Conservation (phyloP, 1,139 yeast species). For the Geotrichum aggregatum region DNA sequence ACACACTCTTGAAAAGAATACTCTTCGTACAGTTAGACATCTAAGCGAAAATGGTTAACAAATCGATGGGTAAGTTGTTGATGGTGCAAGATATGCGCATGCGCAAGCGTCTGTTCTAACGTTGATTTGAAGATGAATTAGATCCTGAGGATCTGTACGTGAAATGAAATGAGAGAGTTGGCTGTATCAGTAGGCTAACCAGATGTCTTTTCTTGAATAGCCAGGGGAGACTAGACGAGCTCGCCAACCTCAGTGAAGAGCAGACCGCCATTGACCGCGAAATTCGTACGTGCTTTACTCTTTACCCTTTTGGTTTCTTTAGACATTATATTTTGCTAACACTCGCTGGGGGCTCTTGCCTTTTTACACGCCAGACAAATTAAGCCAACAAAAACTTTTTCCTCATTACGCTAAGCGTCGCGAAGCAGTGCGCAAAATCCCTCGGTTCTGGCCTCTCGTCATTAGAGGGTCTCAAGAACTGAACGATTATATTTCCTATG, state of each 20-base stretch:
- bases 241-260: conserved; percentile 14
- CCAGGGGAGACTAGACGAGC: conserved; percentile 11
- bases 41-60: no score
- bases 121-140: neutral
- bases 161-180: neutral
- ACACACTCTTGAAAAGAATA: no score
- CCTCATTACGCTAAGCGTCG: conserved; percentile 40
- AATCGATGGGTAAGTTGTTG: no score
- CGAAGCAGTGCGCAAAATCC: conserved; percentile 31
- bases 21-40: no score
- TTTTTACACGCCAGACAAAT: neutral
- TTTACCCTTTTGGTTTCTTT: no score
- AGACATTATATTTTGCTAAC: neutral
- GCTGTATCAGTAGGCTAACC: neutral
- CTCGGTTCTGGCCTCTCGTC: conserved; percentile 41
- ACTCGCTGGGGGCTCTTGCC: neutral
- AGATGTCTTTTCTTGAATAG: neutral
- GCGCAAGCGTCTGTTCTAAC: no score
- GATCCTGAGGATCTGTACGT: conserved; percentile 2
- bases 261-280: conserved; percentile 16
- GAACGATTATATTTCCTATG: conserved; percentile 33
- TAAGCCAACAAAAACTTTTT: conserved; percentile 27
- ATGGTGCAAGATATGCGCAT: no score
- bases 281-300: conserved; percentile 12
- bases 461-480: conserved; percentile 33